These are phyloP conservation scores for Boletus bicolor DNA, from an alignment of 768 basidiomycete species.

Conservation along the genomic window DNA sequence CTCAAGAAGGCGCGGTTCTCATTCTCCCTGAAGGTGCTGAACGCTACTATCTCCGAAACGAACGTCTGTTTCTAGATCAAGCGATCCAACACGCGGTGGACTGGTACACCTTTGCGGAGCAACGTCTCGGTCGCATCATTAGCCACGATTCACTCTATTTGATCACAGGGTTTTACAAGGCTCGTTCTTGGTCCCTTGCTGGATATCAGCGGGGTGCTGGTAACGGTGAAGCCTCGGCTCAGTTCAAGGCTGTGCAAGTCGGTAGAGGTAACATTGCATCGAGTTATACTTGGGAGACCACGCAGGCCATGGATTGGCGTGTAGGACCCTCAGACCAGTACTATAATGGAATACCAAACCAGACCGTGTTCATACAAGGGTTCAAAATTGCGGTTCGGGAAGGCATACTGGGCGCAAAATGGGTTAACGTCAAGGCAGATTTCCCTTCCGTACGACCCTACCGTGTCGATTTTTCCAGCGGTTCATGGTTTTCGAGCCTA, in stretches of 20 bases:
- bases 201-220: slow-evolving; percentile 1
- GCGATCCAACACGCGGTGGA: slow-evolving; percentile 19
- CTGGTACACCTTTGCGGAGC: slow-evolving; percentile 30
- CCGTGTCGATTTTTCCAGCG: neutral
- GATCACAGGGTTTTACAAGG: slow-evolving; percentile 16
- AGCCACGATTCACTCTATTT: slow-evolving; percentile 25
- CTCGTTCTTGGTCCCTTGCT: slow-evolving; percentile 29
- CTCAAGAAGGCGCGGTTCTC: slow-evolving; percentile 30
- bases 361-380: slow-evolving; percentile 22
- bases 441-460: slow-evolving; percentile 1
- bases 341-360: slow-evolving; percentile 13
- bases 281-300: slow-evolving; percentile 13
- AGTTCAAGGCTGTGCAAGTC: slow-evolving; percentile 13
- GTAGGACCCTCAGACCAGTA: slow-evolving; percentile 3
- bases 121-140: slow-evolving; percentile 15
- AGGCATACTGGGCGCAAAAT: slow-evolving; percentile 2
- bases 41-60: slow-evolving; percentile 22
- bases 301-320: slow-evolving; percentile 6
- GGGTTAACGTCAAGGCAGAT: neutral
- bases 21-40: slow-evolving; percentile 32
- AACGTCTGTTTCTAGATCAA: slow-evolving; percentile 17
- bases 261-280: slow-evolving; percentile 12
- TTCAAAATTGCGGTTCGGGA: slow-evolving; percentile 15
- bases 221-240: neutral
- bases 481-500: neutral